Evolutionary conservation across 352 stramenopile genomes (phyloP), one percentile per base, ranked within the genome.

Genomic region (Phytophthora pinifolia): DNA sequence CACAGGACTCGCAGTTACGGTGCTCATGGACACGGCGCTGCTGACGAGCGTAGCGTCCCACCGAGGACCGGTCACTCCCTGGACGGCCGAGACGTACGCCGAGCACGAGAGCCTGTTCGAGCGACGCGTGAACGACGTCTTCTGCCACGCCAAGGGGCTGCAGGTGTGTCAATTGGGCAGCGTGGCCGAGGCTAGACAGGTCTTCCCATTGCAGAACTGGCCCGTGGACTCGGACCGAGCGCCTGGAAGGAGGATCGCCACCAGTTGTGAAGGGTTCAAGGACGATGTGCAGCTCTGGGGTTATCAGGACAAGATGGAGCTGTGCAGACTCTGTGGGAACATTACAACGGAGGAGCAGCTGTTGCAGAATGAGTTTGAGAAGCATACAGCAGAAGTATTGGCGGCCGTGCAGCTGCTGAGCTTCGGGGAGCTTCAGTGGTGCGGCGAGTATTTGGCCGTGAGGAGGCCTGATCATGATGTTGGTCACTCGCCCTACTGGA

Each of bases 261-360:
- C 67, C 1, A 62, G 50, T 9, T 79, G 72, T 34, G 67, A 83
- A 32, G 57, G 70, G 7, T 79, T 78, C 45, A 54, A 76, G 25
- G 55, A 70, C 34, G 54, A 55, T 20, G 69, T 81, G 47, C 70
- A 66, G 12, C 67, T 69, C 42, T 79, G 70, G 72, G 72, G 50
- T 9, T 83, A 79, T 33, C 72, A 75, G 25, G 58, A 44, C 60
- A 83, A 79, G 52, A 83, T 83, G 70, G 38, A 77, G 57, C 46
- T 83, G 31, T 83, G 72, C 45, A 59, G 60, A 22, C 45, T 79
- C 2, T 83, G 72, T 41, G 18, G 54, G 3, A 70, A 62, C 46
- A 67, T 78, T 25, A 72, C 55, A 2, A 29, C 9, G n/a, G 59
- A 76, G 18, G 63, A 74, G 35, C 33, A 55, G 22, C 44, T 54